These are phyloP conservation scores for Colletotrichum aenigma DNA, from an alignment of 2,329 filamentous ascomycete species.

Conservation along the genomic window DNA sequence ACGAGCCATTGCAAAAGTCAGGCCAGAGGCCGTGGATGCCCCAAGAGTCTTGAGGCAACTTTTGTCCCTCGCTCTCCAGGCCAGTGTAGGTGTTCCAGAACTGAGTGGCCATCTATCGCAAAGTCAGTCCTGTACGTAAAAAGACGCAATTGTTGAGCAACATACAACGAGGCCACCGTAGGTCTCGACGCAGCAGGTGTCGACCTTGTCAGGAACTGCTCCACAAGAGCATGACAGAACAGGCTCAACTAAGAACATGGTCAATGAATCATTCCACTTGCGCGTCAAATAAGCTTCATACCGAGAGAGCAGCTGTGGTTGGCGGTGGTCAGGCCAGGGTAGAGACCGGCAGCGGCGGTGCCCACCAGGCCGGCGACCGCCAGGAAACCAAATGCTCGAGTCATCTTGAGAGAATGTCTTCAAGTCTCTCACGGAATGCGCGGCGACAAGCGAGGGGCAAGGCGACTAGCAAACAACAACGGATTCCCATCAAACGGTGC, in stretches of 20 bases:
- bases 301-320: constrained; percentile 63
- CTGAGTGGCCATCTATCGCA: constrained; percentile 56
- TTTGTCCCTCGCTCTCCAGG: constrained; percentile 59
- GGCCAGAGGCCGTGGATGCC: constrained; percentile 66
- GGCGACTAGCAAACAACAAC: background rate
- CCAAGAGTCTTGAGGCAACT: constrained; percentile 62
- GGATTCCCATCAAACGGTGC: background rate
- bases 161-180: constrained; percentile 62
- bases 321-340: constrained; percentile 47
- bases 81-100: constrained; percentile 71
- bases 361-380: constrained; percentile 29
- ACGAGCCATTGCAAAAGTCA: constrained; percentile 56
- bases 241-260: constrained; percentile 26
- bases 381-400: constrained; percentile 25
- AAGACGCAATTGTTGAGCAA: background rate
- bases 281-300: constrained; percentile 25
- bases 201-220: constrained; percentile 49
- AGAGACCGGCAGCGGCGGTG: constrained; percentile 39
- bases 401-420: constrained; percentile 25
- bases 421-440: background rate
- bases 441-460: background rate
- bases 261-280: background rate
- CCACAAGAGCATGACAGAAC: constrained; percentile 53
- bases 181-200: constrained; percentile 70
- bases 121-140: background rate